Conservation (phyloP, 495 filamentous ascomycete species). For the Sphaerosporella brunnea region DNA sequence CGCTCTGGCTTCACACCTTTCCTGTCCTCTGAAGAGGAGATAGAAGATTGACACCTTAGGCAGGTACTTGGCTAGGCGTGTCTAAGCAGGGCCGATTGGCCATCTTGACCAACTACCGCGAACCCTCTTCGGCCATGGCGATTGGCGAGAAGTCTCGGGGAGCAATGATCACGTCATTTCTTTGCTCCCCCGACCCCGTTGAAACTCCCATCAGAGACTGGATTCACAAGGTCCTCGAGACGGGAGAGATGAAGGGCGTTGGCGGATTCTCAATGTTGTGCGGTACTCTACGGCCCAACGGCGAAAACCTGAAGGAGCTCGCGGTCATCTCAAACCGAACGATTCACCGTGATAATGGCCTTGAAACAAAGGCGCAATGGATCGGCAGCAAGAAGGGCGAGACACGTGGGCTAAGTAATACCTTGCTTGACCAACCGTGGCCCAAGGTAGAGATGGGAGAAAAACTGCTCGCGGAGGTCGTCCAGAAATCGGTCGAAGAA, state of each 20-base stretch:
- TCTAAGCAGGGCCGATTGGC: constrained; percentile 71
- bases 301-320: constrained; percentile 40
- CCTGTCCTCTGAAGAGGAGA: too few species aligned
- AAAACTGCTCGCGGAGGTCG: constrained; percentile 29
- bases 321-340: constrained; percentile 82
- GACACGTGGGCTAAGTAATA: constrained; percentile 73
- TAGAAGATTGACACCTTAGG: too few species aligned
- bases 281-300: constrained; percentile 45
- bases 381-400: constrained; percentile 45
- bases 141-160: constrained; percentile 36
- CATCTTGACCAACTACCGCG: constrained; percentile 86
- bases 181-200: constrained; percentile 30
- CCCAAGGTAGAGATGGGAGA: constrained; percentile 54
- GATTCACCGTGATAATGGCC: constrained; percentile 37
- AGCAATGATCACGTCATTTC: constrained; percentile 69
- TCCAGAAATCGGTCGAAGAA: constrained; percentile 31
- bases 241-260: constrained; percentile 49
- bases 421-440: constrained; percentile 61
- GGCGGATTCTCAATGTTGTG: constrained; percentile 90
- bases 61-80: constrained; percentile 85
- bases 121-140: constrained; percentile 32
- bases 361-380: constrained; percentile 38
- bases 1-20: neutral
- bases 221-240: constrained; percentile 48
- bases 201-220: constrained; percentile 39